phyloP scores from a whole-genome alignment of 352 stramenopile species.

The Globisporangium nunn region DNA sequence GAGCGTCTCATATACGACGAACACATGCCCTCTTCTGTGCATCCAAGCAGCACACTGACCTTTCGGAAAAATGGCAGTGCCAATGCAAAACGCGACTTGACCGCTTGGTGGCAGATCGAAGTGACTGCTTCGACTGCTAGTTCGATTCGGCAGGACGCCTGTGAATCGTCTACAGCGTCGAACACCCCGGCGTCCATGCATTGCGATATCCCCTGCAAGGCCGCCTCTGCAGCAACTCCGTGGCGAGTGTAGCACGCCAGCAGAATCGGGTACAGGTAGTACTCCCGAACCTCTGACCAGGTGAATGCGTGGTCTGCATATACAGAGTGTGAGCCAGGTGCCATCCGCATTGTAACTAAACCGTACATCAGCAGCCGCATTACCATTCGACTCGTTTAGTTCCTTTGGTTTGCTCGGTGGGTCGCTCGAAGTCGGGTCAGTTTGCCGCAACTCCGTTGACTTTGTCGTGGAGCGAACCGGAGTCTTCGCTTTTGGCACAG shows the following conservation, averaged over 20 bases:
- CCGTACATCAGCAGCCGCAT: background rate
- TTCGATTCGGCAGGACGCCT: constrained; percentile 40
- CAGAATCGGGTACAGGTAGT: constrained; percentile 76
- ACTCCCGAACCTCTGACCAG: constrained; percentile 29
- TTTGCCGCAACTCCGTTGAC: constrained; percentile 6
- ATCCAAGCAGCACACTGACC: constrained; percentile 13
- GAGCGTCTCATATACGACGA: background rate
- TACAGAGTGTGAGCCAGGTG: background rate
- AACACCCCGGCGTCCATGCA: constrained; percentile 62
- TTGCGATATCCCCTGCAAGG: constrained; percentile 40
- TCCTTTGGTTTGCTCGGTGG: background rate
- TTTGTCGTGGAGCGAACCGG: background rate
- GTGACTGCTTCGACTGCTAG: constrained; percentile 51
- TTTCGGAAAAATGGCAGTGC: constrained; percentile 68
- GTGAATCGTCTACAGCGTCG: constrained; percentile 18
- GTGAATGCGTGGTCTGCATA: background rate
- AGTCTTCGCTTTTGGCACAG: background rate
- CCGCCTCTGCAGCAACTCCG: constrained; percentile 39
- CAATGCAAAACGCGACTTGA: constrained; percentile 58
- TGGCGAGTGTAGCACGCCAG: constrained; percentile 74
- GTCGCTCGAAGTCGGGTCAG: background rate
- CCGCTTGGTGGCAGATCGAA: constrained; percentile 70
- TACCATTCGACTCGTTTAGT: background rate
- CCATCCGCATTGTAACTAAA: background rate
- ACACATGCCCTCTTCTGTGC: background rate